phyloP scores from a whole-genome alignment of 2,329 filamentous ascomycete species.

The Cylindrodendrum hubeiense region DNA sequence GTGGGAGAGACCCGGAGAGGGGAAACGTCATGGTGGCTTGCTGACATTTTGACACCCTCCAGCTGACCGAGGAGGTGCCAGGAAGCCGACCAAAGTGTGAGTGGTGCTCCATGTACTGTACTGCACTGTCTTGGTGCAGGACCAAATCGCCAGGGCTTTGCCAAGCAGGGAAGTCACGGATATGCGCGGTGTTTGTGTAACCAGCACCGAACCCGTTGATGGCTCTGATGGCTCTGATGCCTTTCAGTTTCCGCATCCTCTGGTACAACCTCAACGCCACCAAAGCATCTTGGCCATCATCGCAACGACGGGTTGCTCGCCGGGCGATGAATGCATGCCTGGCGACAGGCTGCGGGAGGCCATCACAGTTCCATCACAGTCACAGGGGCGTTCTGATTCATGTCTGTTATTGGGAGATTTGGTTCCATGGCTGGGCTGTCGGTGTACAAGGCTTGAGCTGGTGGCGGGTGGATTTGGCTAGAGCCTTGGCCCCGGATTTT shows the following conservation, averaged over 20 bases:
- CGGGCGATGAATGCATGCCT: background rate
- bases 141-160: too few relatives aligned
- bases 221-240: too few relatives aligned
- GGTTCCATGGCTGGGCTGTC: background rate
- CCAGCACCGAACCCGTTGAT: too few relatives aligned
- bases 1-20: background rate
- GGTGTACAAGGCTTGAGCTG: constrained; percentile 3
- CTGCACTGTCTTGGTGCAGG: too few relatives aligned
- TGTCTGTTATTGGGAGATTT: background rate
- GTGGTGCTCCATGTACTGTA: too few relatives aligned
- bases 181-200: too few relatives aligned
- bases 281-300: background rate
- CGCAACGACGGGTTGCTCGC: background rate
- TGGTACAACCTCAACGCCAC: background rate
- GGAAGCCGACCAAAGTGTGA: background rate
- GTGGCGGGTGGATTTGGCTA: constrained; percentile 9
- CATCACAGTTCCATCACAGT: too few relatives aligned
- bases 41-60: background rate
- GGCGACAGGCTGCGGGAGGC: constrained; percentile 3
- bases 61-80: background rate
- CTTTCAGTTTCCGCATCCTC: too few relatives aligned
- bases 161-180: too few relatives aligned
- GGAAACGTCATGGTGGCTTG: background rate
- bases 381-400: background rate
- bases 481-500: background rate